A percentile compares a stretch with the other conserved stretches of the same genome.
phyloP scores from a whole-genome alignment of 2,329 filamentous ascomycete species.

The Hypoxylon sp. region DNA sequence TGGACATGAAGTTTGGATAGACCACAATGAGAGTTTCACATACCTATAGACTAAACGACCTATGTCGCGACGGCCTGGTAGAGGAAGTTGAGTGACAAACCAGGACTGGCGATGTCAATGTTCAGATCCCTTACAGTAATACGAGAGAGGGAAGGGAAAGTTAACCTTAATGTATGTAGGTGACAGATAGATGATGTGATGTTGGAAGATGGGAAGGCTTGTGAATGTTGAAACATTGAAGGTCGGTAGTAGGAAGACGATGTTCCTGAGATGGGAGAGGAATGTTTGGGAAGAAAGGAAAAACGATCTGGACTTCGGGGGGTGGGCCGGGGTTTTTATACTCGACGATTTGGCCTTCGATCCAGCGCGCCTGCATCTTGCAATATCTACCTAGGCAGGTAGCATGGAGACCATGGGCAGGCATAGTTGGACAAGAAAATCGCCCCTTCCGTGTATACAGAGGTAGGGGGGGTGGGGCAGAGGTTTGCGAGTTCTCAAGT shows the following conservation, averaged over 20 bases:
- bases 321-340: neutral
- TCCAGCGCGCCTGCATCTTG: neutral
- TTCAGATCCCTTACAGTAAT: neutral
- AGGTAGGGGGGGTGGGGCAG: neutral
- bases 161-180: neutral
- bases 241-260: neutral
- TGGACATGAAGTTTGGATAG: neutral
- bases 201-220: neutral
- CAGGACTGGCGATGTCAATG: neutral
- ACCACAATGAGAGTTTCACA: neutral
- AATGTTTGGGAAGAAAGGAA: neutral
- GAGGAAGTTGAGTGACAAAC: neutral
- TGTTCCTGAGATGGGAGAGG: neutral
- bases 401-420: neutral
- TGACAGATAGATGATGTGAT: neutral
- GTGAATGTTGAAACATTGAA: neutral
- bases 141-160: neutral
- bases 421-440: neutral
- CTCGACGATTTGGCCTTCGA: neutral
- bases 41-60: neutral
- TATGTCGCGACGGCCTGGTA: neutral
- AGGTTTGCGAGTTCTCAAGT: neutral
- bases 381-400: no score
- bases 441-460: conserved; percentile 2
- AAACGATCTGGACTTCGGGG: neutral